Conservation (phyloP, 495 filamentous ascomycete species). For the Oidiodendron maius region DNA sequence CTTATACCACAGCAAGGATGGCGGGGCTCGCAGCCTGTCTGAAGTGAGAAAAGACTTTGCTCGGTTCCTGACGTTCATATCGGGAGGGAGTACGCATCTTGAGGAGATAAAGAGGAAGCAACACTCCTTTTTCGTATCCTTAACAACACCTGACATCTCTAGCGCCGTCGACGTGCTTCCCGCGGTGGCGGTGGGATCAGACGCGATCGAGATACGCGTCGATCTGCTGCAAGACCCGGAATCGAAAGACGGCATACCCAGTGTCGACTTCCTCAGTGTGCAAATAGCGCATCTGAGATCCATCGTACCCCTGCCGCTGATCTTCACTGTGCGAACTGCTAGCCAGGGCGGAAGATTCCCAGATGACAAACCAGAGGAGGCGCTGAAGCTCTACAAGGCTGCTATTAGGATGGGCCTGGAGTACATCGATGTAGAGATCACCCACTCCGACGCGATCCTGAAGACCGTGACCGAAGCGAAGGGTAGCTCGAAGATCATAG, state of each 20-base stretch:
- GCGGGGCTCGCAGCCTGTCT: slow-evolving; percentile 48
- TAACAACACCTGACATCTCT: slow-evolving; percentile 73
- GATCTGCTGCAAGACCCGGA: slow-evolving; percentile 79
- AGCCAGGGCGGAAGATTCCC: slow-evolving; percentile 87
- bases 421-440: slow-evolving; percentile 90
- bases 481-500: slow-evolving; percentile 73
- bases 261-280: slow-evolving; percentile 67
- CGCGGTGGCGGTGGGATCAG: slow-evolving; percentile 74
- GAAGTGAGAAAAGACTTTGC: slow-evolving; percentile 71
- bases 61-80: slow-evolving; percentile 70
- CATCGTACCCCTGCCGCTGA: slow-evolving; percentile 71
- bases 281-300: slow-evolving; percentile 79
- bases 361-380: slow-evolving; percentile 63
- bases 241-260: slow-evolving; percentile 50
- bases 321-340: slow-evolving; percentile 86
- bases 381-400: slow-evolving; percentile 65
- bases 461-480: slow-evolving; percentile 60
- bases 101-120: slow-evolving; percentile 60
- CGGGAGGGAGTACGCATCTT: slow-evolving; percentile 61
- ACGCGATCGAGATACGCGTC: slow-evolving; percentile 92
- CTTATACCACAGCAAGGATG: slow-evolving; percentile 74
- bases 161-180: slow-evolving; percentile 56
- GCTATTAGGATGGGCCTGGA: slow-evolving; percentile 82
- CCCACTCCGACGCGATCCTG: slow-evolving; percentile 69
- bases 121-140: slow-evolving; percentile 86